These are phyloP conservation scores for Trichoderma cornu-damae DNA, from an alignment of 2,329 filamentous ascomycete species.

Conservation along the genomic window DNA sequence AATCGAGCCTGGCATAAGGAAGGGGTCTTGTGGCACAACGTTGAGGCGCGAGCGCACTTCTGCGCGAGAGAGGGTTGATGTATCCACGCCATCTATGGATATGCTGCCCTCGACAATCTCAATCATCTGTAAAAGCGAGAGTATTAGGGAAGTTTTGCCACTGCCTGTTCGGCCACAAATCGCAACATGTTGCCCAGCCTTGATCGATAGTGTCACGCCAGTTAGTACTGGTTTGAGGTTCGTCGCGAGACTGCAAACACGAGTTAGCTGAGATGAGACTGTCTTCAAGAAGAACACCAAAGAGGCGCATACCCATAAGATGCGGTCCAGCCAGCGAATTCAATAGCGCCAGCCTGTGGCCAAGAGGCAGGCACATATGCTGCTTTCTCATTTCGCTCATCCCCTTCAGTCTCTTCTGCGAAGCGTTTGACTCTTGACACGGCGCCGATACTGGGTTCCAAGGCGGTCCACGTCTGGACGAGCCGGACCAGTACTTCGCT, in stretches of 20 bases:
- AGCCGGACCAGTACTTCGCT: slow-evolving; percentile 28
- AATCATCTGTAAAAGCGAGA: slow-evolving; percentile 43
- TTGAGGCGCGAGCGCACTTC: slow-evolving; percentile 33
- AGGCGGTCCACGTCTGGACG: slow-evolving; percentile 31
- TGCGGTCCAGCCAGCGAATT: slow-evolving; percentile 28
- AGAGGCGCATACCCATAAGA: slow-evolving; percentile 24
- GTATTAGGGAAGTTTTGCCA: slow-evolving; percentile 35
- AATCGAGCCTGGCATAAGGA: slow-evolving; percentile 45
- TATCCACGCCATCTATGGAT: slow-evolving; percentile 41
- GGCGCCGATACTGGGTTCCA: slow-evolving; percentile 34
- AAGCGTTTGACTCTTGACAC: slow-evolving; percentile 35
- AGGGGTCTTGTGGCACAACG: slow-evolving; percentile 47
- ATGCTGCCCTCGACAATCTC: slow-evolving; percentile 40
- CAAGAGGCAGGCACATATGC: slow-evolving; percentile 23
- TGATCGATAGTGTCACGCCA: slow-evolving; percentile 28
- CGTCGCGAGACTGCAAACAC: slow-evolving; percentile 20
- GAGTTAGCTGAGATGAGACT: not conserved
- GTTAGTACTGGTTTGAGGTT: slow-evolving; percentile 25
- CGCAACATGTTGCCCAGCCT: slow-evolving; percentile 35
- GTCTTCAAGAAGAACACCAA: not conserved
- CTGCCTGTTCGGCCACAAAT: slow-evolving; percentile 43
- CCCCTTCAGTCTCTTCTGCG: slow-evolving; percentile 23
- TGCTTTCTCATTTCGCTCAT: slow-evolving; percentile 13
- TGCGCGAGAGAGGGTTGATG: slow-evolving; percentile 22
- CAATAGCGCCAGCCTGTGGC: slow-evolving; percentile 30